Conservation (phyloP, 306 rosid species). For the Pyrus bretschneideri region DNA sequence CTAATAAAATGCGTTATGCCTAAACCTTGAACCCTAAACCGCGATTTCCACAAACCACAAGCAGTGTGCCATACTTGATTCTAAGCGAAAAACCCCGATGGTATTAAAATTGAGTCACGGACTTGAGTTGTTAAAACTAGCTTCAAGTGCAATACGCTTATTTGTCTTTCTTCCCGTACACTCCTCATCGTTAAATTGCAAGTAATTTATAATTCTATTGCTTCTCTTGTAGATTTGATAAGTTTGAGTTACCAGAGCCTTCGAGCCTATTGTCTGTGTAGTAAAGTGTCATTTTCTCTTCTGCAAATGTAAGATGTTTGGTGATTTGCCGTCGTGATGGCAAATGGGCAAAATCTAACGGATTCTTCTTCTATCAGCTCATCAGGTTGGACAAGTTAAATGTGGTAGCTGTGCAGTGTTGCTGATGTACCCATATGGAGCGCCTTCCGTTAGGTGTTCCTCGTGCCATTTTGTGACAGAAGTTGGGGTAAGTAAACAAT, state of each 20-base stretch:
- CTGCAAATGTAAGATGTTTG: neutral
- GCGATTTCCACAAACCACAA: neutral
- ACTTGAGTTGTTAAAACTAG: neutral
- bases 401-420: conserved; percentile 68
- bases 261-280: neutral
- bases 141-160: neutral
- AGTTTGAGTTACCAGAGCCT: too few species aligned
- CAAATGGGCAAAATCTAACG: neutral
- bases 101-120: neutral
- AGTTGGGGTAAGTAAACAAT: conserved; percentile 55
- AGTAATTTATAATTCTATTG: neutral
- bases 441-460: conserved; percentile 74
- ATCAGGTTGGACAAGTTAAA: conserved; percentile 77
- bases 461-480: conserved; percentile 68
- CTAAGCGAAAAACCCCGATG: neutral
- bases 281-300: neutral
- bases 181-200: too few species aligned
- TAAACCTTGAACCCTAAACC: neutral
- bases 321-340: neutral
- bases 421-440: conserved; percentile 83
- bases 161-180: too few species aligned
- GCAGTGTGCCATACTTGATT: neutral
- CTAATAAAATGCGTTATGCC: too few species aligned
- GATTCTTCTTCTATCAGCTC: conserved; percentile 49
- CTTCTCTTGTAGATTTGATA: neutral